These are phyloP conservation scores for Porcisia hertigi DNA, from an alignment of 208 protist genomes.

Conservation along the genomic window DNA sequence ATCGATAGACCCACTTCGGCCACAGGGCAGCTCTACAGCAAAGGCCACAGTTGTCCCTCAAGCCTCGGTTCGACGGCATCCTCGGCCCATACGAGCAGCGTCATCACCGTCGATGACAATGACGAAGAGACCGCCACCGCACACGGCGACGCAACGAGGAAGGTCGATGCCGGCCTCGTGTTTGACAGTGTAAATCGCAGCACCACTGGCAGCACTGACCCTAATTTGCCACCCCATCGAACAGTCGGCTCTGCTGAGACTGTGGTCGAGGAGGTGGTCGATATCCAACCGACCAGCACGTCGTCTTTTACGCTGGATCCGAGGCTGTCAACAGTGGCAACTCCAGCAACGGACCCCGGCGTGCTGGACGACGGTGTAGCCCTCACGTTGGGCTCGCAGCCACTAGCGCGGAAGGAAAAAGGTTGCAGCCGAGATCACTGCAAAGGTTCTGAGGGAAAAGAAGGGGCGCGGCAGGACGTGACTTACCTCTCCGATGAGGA, in stretches of 20 bases:
- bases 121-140: not conserved
- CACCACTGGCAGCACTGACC: not conserved
- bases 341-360: not conserved
- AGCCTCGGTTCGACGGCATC: not conserved
- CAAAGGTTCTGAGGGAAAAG: not conserved
- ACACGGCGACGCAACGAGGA: not conserved
- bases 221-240: not conserved
- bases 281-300: not conserved
- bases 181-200: not conserved
- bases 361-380: not conserved
- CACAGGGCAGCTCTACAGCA: not conserved
- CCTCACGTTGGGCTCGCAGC: not conserved
- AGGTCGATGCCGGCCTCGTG: not conserved
- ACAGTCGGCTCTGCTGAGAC: not conserved
- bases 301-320: not conserved
- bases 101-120: not conserved
- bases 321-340: not conserved
- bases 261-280: not conserved
- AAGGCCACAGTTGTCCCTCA: not conserved
- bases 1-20: not conserved
- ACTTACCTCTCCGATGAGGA: not conserved
- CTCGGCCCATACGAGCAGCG: not conserved
- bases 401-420: not conserved
- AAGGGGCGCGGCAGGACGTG: not conserved
- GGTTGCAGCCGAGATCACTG: not conserved